A percentile compares a stretch with the other conserved stretches of the same genome.
Evolutionary conservation across 768 basidiomycete genomes (phyloP).

Genomic region (Suillus lakei): DNA sequence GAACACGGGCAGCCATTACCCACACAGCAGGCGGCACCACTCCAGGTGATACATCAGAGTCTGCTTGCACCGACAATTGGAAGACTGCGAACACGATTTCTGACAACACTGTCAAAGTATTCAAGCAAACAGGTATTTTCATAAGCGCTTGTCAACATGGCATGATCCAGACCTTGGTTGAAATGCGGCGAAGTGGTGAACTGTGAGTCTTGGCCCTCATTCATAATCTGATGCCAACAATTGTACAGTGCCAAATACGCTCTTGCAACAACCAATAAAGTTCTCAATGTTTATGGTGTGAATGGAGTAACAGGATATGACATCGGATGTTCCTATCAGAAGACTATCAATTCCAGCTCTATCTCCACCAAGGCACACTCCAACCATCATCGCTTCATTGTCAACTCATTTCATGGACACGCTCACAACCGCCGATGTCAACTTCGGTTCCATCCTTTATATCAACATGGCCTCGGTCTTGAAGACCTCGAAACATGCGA

Average conservation of each 20-base stretch:
- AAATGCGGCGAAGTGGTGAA: constrained; percentile 43
- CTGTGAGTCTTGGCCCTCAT: constrained; percentile 24
- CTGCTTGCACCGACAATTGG: constrained; percentile 38
- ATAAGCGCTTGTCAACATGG: constrained; percentile 39
- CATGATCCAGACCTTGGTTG: constrained; percentile 32
- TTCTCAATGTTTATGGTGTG: constrained; percentile 25
- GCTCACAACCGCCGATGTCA: constrained; percentile 26
- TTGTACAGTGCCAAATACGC: constrained; percentile 8
- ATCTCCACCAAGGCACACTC: constrained; percentile 14
- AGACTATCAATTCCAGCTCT: constrained; percentile 22
- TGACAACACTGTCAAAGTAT: constrained; percentile 40
- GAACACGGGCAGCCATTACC: background rate
- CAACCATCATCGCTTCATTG: constrained; percentile 14
- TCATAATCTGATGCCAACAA: constrained; percentile 17
- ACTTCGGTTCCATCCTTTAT: constrained; percentile 18
- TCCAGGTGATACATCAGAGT: background rate
- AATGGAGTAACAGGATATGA: constrained; percentile 27
- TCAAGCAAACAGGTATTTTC: constrained; percentile 44
- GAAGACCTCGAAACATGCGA: constrained; percentile 26
- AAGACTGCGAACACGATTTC: constrained; percentile 33
- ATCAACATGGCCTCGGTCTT: constrained; percentile 18
- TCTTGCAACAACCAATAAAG: constrained; percentile 21
- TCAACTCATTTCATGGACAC: constrained; percentile 28
- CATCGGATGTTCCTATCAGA: constrained; percentile 33
- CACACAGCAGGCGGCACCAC: background rate